phyloP scores from a whole-genome alignment of 257 asterid genomes.

The Solanum virginianum region DNA sequence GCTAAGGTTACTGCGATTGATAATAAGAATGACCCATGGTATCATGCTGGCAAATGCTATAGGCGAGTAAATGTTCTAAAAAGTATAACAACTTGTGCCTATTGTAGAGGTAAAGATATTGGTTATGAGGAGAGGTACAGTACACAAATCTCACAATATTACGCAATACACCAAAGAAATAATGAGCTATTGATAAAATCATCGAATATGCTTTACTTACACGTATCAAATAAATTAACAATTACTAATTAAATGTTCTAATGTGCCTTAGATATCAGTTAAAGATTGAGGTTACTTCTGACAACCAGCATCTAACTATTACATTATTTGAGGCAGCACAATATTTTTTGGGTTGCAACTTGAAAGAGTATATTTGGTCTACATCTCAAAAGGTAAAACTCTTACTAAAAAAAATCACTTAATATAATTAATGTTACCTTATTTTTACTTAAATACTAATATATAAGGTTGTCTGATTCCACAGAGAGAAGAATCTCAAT shows the following conservation, averaged over 20 bases:
- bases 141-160: not conserved
- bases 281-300: not conserved
- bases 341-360: not conserved
- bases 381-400: not conserved
- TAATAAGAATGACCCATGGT: not conserved
- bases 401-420: not conserved
- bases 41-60: not conserved
- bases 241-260: not conserved
- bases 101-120: not conserved
- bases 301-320: not conserved
- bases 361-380: not conserved
- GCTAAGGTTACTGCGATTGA: not conserved
- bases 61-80: not conserved
- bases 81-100: not conserved
- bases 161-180: not conserved
- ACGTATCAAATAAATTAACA: no score
- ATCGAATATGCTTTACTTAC: no score
- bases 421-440: not conserved
- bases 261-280: not conserved
- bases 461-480: no score
- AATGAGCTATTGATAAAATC: no score
- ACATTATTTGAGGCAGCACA: not conserved
- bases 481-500: no score
- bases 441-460: no score
- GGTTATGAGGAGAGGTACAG: not conserved